Evolutionary conservation across 148 eudicot species (phyloP), one percentile per base, ranked within the genome.

Genomic region (Suaeda aralocaspica): DNA sequence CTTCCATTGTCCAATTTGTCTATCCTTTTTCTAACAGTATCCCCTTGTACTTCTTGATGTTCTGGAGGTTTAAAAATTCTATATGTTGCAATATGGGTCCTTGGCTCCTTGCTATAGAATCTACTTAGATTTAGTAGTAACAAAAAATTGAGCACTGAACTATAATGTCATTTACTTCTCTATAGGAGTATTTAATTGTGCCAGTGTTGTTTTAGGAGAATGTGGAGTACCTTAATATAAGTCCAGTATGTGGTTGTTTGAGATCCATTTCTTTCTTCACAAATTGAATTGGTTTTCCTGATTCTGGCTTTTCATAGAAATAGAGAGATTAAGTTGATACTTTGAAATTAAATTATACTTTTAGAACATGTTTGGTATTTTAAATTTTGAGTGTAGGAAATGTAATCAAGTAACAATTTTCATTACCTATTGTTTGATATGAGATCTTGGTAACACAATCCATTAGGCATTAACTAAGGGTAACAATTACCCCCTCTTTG

Each of bases 241-340:
- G n/a, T n/a, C n/a, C n/a, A 16, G 46, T 50, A 34, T 21, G 14
- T 36, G 51, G 34, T 34, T 59, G 24, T 49, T 64, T 61, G 5
- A 50, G 22, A 64, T 13, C 46, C 46, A 21, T 7, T 36, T 46
- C 31, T 10, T 39, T 61, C 59, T 42, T 41, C 15, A 57, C 44
- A 71, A 29, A 6, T 45, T 60, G 26, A 12, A 25, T 21, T 45
- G 5, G 11, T 71, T 60, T 33, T 30, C 45, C 36, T 16, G 21
- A 29, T 24, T 44, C 4, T 56, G 30, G 56, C 30, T 18, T 58
- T 59, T 44, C n/a, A 29, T 70, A 18, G 62, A 70, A 55, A 70
- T 42, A 21, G 52, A 69, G 52, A 69, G 63, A 28, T 21, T 9
- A 68, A n/a, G 9, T 69, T 68, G 62, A 53, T 34, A 15, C 45